Evolutionary conservation across 2,329 filamentous ascomycete species (phyloP).

Genomic region (Torrubiella hemipterigena): DNA sequence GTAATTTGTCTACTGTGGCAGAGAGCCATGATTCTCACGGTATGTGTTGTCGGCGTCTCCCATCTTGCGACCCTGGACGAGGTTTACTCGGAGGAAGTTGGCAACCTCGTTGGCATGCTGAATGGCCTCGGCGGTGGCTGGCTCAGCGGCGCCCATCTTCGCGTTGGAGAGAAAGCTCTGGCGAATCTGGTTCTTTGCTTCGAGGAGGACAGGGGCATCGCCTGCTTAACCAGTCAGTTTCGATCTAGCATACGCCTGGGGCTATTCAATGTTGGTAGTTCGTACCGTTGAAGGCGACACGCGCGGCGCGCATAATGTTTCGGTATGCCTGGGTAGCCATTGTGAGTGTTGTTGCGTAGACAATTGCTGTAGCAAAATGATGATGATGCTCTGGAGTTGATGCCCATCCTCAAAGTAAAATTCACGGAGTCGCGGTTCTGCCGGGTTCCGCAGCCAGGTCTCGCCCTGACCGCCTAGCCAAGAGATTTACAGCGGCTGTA

Average conservation of each 20-base stretch:
- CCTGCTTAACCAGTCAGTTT: slow-evolving; percentile 35
- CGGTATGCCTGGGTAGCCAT: slow-evolving; percentile 72
- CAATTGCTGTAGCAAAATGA: no score
- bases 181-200: slow-evolving; percentile 63
- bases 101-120: slow-evolving; percentile 75
- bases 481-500: no score
- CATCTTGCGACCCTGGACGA: slow-evolving; percentile 67
- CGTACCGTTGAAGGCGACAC: slow-evolving; percentile 73
- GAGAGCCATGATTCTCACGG: slow-evolving; percentile 46
- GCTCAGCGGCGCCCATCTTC: slow-evolving; percentile 41
- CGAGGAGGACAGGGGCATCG: slow-evolving; percentile 55
- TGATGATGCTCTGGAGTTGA: no score
- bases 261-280: slow-evolving; percentile 2
- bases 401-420: no score
- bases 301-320: slow-evolving; percentile 66
- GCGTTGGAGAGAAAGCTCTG: slow-evolving; percentile 60
- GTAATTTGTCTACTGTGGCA: no score
- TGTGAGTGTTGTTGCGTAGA: slow-evolving; percentile 1
- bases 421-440: slow-evolving; percentile 12
- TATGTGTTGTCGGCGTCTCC: slow-evolving; percentile 35
- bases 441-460: slow-evolving; percentile 14
- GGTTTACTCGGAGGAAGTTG: slow-evolving; percentile 64
- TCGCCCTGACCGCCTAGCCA: neutral
- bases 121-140: slow-evolving; percentile 52
- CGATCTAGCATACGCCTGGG: no score